Percentiles rank a stretch among this genome's conserved stretches.
These are phyloP conservation scores for Colletotrichum tropicale DNA, from an alignment of 2,329 filamentous ascomycete genomes.

Conservation along the genomic window DNA sequence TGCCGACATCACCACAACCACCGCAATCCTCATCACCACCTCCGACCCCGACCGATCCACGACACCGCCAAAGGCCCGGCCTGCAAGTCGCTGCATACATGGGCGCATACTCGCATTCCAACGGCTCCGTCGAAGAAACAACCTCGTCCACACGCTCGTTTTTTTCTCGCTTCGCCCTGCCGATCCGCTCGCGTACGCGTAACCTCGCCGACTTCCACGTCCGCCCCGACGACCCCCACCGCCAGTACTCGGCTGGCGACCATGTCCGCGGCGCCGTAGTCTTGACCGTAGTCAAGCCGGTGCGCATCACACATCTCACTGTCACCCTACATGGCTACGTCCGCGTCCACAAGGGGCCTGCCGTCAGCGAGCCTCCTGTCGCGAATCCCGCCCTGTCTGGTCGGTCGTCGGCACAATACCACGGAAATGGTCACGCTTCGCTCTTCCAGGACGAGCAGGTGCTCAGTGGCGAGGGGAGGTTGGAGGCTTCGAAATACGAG, in stretches of 20 bases:
- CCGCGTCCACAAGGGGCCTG: conserved; percentile 76
- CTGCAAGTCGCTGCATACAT: conserved; percentile 43
- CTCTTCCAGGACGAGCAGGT: conserved; percentile 84
- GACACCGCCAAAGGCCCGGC: conserved; percentile 20
- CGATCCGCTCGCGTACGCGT: conserved; percentile 58
- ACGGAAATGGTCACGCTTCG: conserved; percentile 79
- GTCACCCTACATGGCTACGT: conserved; percentile 81
- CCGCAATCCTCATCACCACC: conserved; percentile 22
- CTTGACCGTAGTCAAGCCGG: conserved; percentile 73
- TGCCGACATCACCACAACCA: conserved; percentile 22
- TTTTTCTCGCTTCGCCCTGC: conserved; percentile 57
- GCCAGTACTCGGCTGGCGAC: conserved; percentile 77
- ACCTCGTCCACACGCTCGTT: conserved; percentile 46
- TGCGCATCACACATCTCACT: conserved; percentile 80
- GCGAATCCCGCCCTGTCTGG: conserved; percentile 44
- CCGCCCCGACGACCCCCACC: conserved; percentile 76
- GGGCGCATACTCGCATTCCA: conserved; percentile 45
- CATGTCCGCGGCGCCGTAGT: conserved; percentile 75
- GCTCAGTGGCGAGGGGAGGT: conserved; percentile 76
- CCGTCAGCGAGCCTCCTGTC: conserved; percentile 55
- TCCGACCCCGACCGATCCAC: conserved; percentile 1
- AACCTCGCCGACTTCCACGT: conserved; percentile 81
- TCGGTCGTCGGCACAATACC: conserved; percentile 57
- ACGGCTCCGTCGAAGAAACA: conserved; percentile 43
- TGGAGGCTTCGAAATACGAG: conserved; percentile 77